Base-by-base conservation (phyloP, 202 grass and related monocot species). In the Carex arenaria region DNA sequence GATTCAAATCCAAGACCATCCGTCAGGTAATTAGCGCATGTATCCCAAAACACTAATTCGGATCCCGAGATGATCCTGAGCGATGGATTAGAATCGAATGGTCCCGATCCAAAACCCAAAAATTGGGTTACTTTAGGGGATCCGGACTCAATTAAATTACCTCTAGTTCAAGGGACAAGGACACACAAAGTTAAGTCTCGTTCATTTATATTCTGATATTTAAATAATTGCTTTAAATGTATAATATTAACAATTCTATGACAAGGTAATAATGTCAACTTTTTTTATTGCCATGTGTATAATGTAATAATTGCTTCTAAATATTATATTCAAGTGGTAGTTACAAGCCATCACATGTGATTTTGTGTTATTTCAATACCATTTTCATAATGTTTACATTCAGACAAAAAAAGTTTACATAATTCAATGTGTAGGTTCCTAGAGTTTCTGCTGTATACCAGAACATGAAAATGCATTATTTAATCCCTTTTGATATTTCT, bases 161-260 rank as follows among this genome's bases (percentile, higher is more conserved):
- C 15, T 34, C 26, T 54, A 75, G 26, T 57, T 57, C 15, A 77
- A 77, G 73, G 28, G 73, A 77, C 28, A 77, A 77, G 7, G 73
- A 34, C 52, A 26, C 52, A n/a, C 73, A 36, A 77, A n/a, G 15
- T 57, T n/a, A 34, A 22, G 26, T 56, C 22, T 54, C n/a, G 22
- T 30, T 56, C 51, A n/a, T 65, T 76, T n/a, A 76, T 57, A 56
- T n/a, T n/a, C n/a, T 76, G 72, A 57, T 56, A 28, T 51, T 45
- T 23, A n/a, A 47, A 47, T 72, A 70, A 9, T 70, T 42, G 17
- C 66, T 43, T 69, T 19, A 42, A 69, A 38, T 19, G 12, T 42
- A 7, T 43, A 70, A 70, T 20, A 17, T 42, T 70, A 70, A 70
- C 34, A 70, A 69, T 70, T 70, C 36, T 18, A 72, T 49, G 42